Conservation (phyloP, 73 alveolate genomes). For the Paramecium bursaria region DNA sequence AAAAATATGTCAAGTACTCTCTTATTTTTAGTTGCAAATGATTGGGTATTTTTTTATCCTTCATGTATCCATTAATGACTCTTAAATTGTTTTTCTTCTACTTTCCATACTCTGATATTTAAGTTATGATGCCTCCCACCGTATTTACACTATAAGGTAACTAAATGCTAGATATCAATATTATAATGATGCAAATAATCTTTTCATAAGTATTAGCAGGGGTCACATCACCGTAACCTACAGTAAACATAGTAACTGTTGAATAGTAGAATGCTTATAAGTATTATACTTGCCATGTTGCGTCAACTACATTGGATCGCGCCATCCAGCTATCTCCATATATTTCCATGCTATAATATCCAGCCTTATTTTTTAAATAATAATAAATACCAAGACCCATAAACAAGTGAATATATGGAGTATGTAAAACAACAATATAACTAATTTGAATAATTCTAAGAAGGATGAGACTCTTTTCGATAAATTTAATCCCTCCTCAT, state of each 20-base stretch:
- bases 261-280: constrained; percentile 80
- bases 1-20: constrained; percentile 74
- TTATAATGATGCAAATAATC: constrained; percentile 72
- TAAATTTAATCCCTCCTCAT: constrained; percentile 46
- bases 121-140: constrained; percentile 73
- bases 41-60: constrained; percentile 71
- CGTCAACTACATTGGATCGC: constrained; percentile 8
- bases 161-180: constrained; percentile 83
- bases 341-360: not conserved
- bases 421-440: constrained; percentile 2
- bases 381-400: constrained; percentile 34
- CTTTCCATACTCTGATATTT: constrained; percentile 72
- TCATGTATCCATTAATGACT: constrained; percentile 71
- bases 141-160: constrained; percentile 85
- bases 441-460: constrained; percentile 12
- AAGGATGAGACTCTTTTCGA: constrained; percentile 34
- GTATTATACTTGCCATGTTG: constrained; percentile 60
- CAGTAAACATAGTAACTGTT: constrained; percentile 82
- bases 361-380: not conserved
- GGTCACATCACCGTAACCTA: constrained; percentile 83
- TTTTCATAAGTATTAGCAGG: constrained; percentile 74
- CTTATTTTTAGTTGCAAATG: constrained; percentile 71
- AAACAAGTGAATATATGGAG: constrained; percentile 30
- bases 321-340: constrained; percentile 65
- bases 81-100: constrained; percentile 76